A percentile compares a stretch with the other conserved stretches of the same genome.
Conservation (phyloP, 257 asterid species). For the Phtheirospermum japonicum region DNA sequence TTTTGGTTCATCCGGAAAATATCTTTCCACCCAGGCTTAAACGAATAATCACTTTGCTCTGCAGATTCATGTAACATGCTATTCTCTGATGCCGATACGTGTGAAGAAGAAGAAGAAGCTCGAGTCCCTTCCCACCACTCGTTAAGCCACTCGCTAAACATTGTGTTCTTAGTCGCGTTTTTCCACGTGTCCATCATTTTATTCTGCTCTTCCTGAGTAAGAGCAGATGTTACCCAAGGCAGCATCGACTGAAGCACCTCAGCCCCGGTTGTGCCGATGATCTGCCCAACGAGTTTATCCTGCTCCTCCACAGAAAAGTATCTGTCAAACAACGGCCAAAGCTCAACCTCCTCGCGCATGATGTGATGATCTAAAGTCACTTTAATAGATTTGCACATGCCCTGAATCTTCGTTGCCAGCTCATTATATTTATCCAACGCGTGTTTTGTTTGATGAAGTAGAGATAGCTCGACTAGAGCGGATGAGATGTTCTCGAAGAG, state of each 20-base stretch:
- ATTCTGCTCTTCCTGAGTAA: slow-evolving; percentile 94
- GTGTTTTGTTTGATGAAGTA: no score
- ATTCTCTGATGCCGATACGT: slow-evolving; percentile 45
- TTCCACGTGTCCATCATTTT: slow-evolving; percentile 97
- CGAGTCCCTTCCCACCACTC: slow-evolving; percentile 99
- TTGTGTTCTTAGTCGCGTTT: slow-evolving; percentile 91
- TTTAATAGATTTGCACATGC: slow-evolving; percentile 95
- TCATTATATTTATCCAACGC: no score
- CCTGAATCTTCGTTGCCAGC: slow-evolving; percentile 87
- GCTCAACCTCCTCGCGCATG: slow-evolving; percentile 89
- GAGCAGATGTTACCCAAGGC: slow-evolving; percentile 98
- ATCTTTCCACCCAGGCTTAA: slow-evolving; percentile 99
- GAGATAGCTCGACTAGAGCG: slow-evolving; percentile 69
- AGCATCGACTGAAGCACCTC: slow-evolving; percentile 97
- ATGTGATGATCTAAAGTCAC: slow-evolving; percentile 96
- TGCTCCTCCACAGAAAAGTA: slow-evolving; percentile 92
- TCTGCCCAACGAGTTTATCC: slow-evolving; percentile 88
- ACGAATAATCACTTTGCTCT: slow-evolving; percentile 67
- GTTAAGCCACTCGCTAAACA: slow-evolving; percentile 96
- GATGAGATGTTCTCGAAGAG: slow-evolving; percentile 87
- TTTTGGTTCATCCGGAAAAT: slow-evolving; percentile 95
- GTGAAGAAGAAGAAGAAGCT: slow-evolving; percentile 44
- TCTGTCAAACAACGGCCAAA: slow-evolving; percentile 93
- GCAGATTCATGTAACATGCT: slow-evolving; percentile 48
- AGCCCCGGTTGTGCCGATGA: slow-evolving; percentile 97